These are phyloP conservation scores for Heritiera fomes DNA, from an alignment of 345 rosid species.

Conservation along the genomic window DNA sequence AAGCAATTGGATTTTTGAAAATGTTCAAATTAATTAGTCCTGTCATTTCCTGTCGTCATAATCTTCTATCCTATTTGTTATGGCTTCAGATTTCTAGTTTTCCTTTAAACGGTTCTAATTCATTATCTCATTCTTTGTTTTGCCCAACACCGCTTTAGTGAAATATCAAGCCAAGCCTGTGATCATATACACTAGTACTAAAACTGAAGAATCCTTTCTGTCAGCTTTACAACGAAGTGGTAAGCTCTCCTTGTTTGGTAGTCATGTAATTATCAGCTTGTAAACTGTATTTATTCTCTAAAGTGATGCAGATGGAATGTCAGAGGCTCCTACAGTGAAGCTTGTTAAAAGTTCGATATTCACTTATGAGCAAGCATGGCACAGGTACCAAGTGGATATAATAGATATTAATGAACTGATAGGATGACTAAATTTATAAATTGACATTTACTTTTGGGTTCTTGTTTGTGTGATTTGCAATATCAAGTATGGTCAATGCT, in stretches of 20 bases:
- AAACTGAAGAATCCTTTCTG: conserved; percentile 83
- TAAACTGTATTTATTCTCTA: conserved; percentile 30
- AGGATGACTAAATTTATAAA: conserved; percentile 5
- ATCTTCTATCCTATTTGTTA: neutral
- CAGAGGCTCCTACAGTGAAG: conserved; percentile 60
- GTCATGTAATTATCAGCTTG: conserved; percentile 18
- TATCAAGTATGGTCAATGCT: neutral
- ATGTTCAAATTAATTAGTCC: neutral
- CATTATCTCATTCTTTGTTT: conserved; percentile 16
- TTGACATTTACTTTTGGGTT: conserved; percentile 6
- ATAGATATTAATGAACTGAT: neutral
- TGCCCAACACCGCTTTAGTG: conserved; percentile 43
- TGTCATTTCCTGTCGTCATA: neutral
- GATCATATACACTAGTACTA: conserved; percentile 83
- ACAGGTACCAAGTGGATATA: conserved; percentile 53
- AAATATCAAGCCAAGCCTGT: conserved; percentile 87
- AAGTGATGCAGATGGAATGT: conserved; percentile 60
- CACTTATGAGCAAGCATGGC: conserved; percentile 99
- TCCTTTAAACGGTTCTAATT: neutral
- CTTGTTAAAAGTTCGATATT: conserved; percentile 90
- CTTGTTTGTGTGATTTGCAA: neutral
- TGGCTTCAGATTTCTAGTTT: neutral
- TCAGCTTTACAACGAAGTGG: conserved; percentile 82
- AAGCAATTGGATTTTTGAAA: neutral
- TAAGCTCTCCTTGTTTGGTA: conserved; percentile 34